Evolutionary conservation across 1,139 yeast genomes (phyloP).

Genomic region (Geotrichum bryndzae): DNA sequence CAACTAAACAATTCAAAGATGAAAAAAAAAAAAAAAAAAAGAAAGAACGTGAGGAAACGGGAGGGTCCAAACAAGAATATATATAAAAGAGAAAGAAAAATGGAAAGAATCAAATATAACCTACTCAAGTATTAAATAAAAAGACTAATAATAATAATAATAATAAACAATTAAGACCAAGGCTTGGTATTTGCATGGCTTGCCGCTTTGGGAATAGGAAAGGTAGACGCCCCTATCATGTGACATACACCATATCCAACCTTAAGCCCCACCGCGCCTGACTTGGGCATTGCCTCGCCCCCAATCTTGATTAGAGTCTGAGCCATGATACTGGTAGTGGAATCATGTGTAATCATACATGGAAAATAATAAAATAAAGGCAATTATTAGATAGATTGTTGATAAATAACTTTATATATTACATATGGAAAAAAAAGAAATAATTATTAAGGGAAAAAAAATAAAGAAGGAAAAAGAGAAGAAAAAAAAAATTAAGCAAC

Average conservation of each 20-base stretch:
- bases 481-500: not conserved
- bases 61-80: no score
- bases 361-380: no score
- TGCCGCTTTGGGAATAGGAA: no score
- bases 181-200: not conserved
- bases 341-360: no score
- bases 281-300: not conserved
- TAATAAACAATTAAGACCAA: not conserved
- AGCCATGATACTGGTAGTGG: no score
- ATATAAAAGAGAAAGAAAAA: not conserved
- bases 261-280: not conserved
- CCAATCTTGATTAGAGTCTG: not conserved
- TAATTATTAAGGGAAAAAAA: not conserved
- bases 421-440: not conserved
- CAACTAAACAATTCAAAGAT: not conserved
- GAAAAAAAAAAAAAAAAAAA: not conserved
- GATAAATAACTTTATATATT: not conserved
- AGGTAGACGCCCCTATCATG: not conserved
- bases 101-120: not conserved
- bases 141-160: not conserved
- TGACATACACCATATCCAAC: not conserved
- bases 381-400: not conserved
- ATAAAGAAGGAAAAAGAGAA: not conserved
- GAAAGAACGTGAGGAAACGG: no score
- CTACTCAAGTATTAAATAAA: not conserved